Percentiles rank a stretch among this genome's conserved stretches.
phyloP scores from a whole-genome alignment of 208 protist genomes.

The Leishmania tropica region DNA sequence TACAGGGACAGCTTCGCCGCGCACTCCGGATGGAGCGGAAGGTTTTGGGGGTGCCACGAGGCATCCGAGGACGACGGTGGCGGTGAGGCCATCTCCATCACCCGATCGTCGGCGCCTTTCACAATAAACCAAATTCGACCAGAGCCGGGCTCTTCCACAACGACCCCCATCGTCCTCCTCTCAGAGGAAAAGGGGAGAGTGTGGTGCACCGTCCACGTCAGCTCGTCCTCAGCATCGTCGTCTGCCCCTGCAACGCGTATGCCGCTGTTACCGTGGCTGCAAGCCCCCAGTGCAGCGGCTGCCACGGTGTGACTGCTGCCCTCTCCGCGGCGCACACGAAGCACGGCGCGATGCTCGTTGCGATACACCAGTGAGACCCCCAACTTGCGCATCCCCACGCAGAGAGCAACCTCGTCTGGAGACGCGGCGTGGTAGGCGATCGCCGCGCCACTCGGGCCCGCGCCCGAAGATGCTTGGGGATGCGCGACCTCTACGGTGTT shows the following conservation, averaged over 20 bases:
- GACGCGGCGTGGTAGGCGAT: slow-evolving; percentile 85
- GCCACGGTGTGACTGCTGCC: background rate
- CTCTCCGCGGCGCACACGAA: slow-evolving; percentile 17
- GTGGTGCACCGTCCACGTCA: slow-evolving; percentile 75
- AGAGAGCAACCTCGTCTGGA: slow-evolving; percentile 96
- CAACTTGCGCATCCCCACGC: slow-evolving; percentile 65
- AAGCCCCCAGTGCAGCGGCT: background rate
- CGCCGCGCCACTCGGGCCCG: background rate
- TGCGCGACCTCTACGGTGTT: slow-evolving; percentile 82
- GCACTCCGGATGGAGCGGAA: slow-evolving; percentile 20
- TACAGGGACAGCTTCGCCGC: slow-evolving; percentile 55
- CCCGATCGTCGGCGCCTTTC: slow-evolving; percentile 91
- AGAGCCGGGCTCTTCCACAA: slow-evolving; percentile 57
- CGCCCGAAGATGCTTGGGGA: background rate
- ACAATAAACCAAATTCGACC: slow-evolving; percentile 59
- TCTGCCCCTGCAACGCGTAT: background rate
- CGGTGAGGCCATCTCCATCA: slow-evolving; percentile 48
- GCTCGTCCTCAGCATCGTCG: background rate
- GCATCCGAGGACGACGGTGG: background rate
- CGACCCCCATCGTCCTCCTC: slow-evolving; percentile 86
- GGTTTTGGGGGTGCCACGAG: background rate
- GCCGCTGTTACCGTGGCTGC: background rate
- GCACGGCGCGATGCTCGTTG: slow-evolving; percentile 23
- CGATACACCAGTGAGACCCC: slow-evolving; percentile 54
- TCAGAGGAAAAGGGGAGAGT: slow-evolving; percentile 89